These are phyloP conservation scores for Geranium incanum DNA, from an alignment of 441 rosid species.

Conservation along the genomic window DNA sequence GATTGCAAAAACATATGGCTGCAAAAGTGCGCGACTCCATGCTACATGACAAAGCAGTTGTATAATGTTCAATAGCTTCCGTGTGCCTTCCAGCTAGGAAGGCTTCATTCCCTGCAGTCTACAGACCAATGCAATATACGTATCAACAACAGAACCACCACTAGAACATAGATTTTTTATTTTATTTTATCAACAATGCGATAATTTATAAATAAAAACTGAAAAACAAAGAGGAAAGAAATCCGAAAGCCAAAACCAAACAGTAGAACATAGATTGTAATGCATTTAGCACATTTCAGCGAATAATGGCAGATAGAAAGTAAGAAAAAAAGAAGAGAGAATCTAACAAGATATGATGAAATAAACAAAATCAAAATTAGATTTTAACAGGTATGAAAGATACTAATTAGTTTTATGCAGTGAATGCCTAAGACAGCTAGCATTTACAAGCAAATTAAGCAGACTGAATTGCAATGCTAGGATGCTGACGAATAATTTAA, in stretches of 20 bases:
- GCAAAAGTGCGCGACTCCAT: slow-evolving; percentile 81
- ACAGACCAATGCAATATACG: slow-evolving; percentile 10
- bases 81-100: slow-evolving; percentile 51
- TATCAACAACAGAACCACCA: background rate
- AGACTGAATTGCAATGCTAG: too few species aligned
- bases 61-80: slow-evolving; percentile 80
- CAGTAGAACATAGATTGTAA: background rate
- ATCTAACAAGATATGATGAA: background rate
- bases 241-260: too few species aligned
- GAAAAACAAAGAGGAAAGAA: too few species aligned
- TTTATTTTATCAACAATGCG: too few species aligned
- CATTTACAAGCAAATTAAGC: too few species aligned
- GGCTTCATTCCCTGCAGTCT: slow-evolving; percentile 92
- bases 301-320: background rate
- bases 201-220: too few species aligned
- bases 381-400: too few species aligned
- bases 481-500: too few species aligned
- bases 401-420: too few species aligned
- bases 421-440: too few species aligned
- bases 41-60: slow-evolving; percentile 63
- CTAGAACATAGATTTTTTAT: background rate
- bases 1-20: slow-evolving; percentile 87
- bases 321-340: background rate
- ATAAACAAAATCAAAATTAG: too few species aligned
- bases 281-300: too few species aligned